Evolutionary conservation across 2,329 filamentous ascomycete genomes (phyloP).

Genomic region (Phyllosticta citribraziliensis): DNA sequence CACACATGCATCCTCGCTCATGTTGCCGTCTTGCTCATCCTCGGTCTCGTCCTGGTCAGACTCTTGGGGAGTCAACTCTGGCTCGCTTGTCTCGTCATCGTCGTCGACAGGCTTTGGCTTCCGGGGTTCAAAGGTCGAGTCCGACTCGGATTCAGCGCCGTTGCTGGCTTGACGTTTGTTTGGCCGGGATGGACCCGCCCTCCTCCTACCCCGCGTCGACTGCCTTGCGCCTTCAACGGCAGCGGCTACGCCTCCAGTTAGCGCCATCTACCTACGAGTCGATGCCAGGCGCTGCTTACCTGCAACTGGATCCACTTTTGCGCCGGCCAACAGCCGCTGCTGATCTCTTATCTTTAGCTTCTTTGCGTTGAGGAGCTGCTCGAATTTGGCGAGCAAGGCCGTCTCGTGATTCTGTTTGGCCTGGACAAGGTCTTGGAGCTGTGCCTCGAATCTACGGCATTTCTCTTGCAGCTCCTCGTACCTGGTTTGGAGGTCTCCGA

Average conservation of each 20-base stretch:
- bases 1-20: constrained; percentile 1
- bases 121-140: constrained; percentile 19
- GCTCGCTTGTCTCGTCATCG: neutral
- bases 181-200: constrained; percentile 23
- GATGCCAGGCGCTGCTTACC: constrained; percentile 15
- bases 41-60: constrained; percentile 24
- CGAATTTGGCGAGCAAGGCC: constrained; percentile 58
- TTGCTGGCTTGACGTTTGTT: constrained; percentile 26
- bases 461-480: constrained; percentile 43
- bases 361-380: constrained; percentile 64
- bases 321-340: constrained; percentile 49
- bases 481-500: constrained; percentile 35
- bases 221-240: constrained; percentile 20
- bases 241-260: constrained; percentile 15
- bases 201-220: constrained; percentile 17
- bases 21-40: constrained; percentile 18
- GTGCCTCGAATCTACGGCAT: constrained; percentile 49
- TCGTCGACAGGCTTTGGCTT: constrained; percentile 18
- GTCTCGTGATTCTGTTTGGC: constrained; percentile 59
- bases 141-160: constrained; percentile 20
- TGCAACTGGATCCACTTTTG: constrained; percentile 34
- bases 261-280: neutral
- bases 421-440: constrained; percentile 56
- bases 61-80: constrained; percentile 23
- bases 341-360: constrained; percentile 71